Evolutionary conservation across 1,284 basidiomycete genomes (phyloP).

Genomic region (Hemileia vastatrix): DNA sequence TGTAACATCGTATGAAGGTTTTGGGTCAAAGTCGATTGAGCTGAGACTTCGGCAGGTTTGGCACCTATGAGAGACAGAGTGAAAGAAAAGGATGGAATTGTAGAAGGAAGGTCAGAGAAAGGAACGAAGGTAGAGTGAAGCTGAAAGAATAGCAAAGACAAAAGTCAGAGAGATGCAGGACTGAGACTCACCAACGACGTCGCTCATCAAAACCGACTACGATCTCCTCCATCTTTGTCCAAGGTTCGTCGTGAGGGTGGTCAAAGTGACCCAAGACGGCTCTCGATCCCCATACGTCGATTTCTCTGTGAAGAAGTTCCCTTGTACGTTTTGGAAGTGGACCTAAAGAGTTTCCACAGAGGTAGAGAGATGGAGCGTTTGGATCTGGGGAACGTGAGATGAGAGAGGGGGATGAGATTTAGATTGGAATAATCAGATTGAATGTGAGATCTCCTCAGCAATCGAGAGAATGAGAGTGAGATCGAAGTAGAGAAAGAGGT

Average conservation of each 20-base stretch:
- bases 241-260: constrained; percentile 71
- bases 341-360: constrained; percentile 94
- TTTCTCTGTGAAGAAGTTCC: constrained; percentile 67
- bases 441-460: no score
- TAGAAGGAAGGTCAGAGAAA: no score
- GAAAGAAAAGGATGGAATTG: not conserved
- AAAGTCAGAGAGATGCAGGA: not conserved
- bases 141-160: no score
- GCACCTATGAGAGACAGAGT: constrained; percentile 54
- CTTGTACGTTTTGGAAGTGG: constrained; percentile 65
- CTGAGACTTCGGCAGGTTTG: constrained; percentile 69
- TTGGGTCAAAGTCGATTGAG: constrained; percentile 84
- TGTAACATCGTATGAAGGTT: constrained; percentile 92
- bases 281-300: constrained; percentile 75
- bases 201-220: constrained; percentile 67
- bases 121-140: no score
- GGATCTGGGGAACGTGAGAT: no score
- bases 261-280: constrained; percentile 85
- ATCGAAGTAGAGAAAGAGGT: no score
- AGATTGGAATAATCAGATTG: no score
- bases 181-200: constrained; percentile 58
- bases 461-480: no score
- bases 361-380: constrained; percentile 72
- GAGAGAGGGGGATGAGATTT: no score
- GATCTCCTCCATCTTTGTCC: constrained; percentile 70